Conservation (phyloP, 805 yeast species). For the Kluyveromyces starmeri region DNA sequence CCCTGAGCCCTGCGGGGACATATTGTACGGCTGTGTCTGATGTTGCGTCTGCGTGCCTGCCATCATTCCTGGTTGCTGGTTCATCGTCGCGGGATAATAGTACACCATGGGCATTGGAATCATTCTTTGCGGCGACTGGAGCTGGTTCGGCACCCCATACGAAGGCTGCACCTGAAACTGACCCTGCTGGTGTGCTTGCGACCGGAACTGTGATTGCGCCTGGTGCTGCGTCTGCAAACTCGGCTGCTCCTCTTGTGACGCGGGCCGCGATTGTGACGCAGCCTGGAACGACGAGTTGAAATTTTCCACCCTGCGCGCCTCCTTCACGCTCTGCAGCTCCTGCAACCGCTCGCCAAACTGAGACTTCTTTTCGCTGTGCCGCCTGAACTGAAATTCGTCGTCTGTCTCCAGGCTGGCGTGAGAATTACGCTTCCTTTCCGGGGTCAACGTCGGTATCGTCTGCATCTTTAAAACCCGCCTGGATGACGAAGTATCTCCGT, state of each 20-base stretch:
- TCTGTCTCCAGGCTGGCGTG: conserved; percentile 20
- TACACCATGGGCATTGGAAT: conserved; percentile 18
- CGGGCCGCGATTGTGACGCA: conserved; percentile 2
- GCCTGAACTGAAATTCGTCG: conserved; percentile 26
- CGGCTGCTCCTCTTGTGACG: no score
- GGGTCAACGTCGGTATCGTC: conserved; percentile 9
- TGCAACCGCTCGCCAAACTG: conserved; percentile 26
- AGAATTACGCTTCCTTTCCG: neutral
- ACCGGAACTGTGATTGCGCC: neutral
- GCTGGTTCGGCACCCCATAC: neutral
- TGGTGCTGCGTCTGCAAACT: no score
- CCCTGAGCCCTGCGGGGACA: conserved; percentile 2
- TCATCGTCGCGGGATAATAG: conserved; percentile 14
- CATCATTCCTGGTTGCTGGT: neutral
- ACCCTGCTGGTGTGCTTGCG: neutral
- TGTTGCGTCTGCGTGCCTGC: conserved; percentile 3
- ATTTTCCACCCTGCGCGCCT: conserved; percentile 27
- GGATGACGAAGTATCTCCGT: neutral
- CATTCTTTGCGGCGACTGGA: conserved; percentile 8
- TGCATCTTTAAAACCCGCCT: conserved; percentile 9
- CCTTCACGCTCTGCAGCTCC: conserved; percentile 13
- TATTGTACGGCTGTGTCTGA: conserved; percentile 4
- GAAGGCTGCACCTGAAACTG: neutral
- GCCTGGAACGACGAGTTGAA: conserved; percentile 24
- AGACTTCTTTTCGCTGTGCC: conserved; percentile 20